A percentile compares a stretch with the other conserved stretches of the same genome.
These are phyloP conservation scores for Debaryomyces udenii DNA, from an alignment of 1,139 yeast genomes.

Conservation along the genomic window DNA sequence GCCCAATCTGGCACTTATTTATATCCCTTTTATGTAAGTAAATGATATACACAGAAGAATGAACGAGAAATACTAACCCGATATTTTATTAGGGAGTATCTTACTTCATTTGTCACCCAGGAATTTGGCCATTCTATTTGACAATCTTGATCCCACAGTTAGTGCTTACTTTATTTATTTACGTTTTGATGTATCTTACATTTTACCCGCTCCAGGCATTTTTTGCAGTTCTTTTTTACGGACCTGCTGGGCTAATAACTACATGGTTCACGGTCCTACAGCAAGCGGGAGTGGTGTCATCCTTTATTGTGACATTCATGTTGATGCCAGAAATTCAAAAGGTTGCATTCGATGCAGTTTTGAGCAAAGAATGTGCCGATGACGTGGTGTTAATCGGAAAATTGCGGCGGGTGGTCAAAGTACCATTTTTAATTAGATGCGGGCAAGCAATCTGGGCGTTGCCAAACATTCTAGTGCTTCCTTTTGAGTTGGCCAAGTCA, in stretches of 20 bases:
- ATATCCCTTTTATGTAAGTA: constrained; percentile 33
- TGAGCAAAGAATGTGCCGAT: constrained; percentile 52
- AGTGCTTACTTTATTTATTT: constrained; percentile 44
- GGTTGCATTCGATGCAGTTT: constrained; percentile 58
- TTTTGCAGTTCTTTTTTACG: constrained; percentile 50
- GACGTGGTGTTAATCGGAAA: constrained; percentile 52
- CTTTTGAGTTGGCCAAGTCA: constrained; percentile 31
- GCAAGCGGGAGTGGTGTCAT: constrained; percentile 53
- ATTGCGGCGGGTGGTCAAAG: constrained; percentile 40
- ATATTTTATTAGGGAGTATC: constrained; percentile 35
- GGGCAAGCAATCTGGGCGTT: constrained; percentile 26
- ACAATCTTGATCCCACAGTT: constrained; percentile 55
- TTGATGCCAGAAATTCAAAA: constrained; percentile 62
- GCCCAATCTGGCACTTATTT: constrained; percentile 26
- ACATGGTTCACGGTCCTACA: constrained; percentile 59
- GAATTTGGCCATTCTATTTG: constrained; percentile 55
- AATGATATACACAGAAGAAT: neutral
- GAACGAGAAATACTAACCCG: constrained; percentile 7
- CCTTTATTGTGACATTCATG: constrained; percentile 49
- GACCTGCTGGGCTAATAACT: constrained; percentile 56
- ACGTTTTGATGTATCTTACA: constrained; percentile 38
- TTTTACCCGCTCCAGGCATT: constrained; percentile 54
- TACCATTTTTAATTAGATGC: constrained; percentile 31
- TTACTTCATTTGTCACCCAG: constrained; percentile 48
- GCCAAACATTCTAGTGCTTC: constrained; percentile 28